Evolutionary conservation across 75 land plant species (phyloP).

Genomic region (Pseudotsuga menziesii): DNA sequence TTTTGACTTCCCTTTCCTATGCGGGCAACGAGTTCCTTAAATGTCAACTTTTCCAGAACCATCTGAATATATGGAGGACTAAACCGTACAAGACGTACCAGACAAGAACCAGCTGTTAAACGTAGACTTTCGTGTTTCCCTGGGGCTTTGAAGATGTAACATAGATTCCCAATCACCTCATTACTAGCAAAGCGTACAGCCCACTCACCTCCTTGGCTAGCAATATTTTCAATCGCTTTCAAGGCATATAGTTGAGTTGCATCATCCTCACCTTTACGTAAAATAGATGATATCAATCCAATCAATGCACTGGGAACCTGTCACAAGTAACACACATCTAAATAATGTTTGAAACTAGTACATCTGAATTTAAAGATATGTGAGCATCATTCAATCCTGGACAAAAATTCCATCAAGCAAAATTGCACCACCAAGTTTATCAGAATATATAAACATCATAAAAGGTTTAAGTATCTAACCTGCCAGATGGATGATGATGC

Average conservation of each 20-base stretch:
- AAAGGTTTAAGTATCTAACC: constrained; percentile 34
- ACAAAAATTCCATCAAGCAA: not conserved
- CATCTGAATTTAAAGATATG: not conserved
- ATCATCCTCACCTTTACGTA: constrained; percentile 98
- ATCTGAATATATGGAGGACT: constrained; percentile 62
- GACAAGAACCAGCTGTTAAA: constrained; percentile 95
- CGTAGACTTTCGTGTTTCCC: constrained; percentile 86
- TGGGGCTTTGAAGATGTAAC: constrained; percentile 73
- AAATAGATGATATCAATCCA: constrained; percentile 76
- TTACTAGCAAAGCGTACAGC: constrained; percentile 80
- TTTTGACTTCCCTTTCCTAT: constrained; percentile 67
- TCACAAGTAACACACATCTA: not conserved
- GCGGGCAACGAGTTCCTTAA: constrained; percentile 66
- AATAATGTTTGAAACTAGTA: too few relatives aligned
- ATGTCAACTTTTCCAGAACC: constrained; percentile 79
- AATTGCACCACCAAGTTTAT: not conserved
- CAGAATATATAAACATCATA: not conserved
- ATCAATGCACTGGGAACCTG: constrained; percentile 82
- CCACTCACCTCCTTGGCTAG: constrained; percentile 95
- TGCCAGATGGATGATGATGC: constrained; percentile 71
- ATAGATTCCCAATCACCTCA: constrained; percentile 78
- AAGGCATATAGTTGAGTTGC: constrained; percentile 92
- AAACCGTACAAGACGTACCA: constrained; percentile 88
- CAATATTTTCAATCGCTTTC: constrained; percentile 92
- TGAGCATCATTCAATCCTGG: not conserved